Evolutionary conservation across 2,329 filamentous ascomycete species (phyloP), one percentile per base, ranked within the genome.

Genomic region (Emmonsiellopsis sp.): DNA sequence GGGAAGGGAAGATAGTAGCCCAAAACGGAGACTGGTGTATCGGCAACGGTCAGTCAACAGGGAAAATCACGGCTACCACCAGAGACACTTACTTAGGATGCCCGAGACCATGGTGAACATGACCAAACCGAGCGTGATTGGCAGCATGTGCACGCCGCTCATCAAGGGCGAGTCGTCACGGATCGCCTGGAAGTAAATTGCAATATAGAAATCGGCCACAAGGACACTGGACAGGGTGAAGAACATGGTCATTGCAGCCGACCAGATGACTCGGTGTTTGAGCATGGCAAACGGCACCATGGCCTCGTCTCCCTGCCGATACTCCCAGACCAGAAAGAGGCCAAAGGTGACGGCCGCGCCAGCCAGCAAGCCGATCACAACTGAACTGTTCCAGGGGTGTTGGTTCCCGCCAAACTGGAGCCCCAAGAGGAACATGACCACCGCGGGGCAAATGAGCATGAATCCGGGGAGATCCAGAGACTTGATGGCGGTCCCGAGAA

Each of bases 141-240:
- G 71, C 3, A 74, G 60, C 31, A 70, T 57, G 13, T 69, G 60
- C 0, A 74, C 64, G 2, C 72, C 73, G 49, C 68, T 71, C 54
- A 69, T 63, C 5, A 70, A 55, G 0, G 71, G 68, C 0, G 64
- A 61, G 8, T 65, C 62, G 7, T 65, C 62, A 17, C 61, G 64
- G 6, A 75, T 67, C 4, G 66, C 63, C 48, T 75, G 73, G 52
- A 74, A 74, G 52, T 71, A 75, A 1, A 73, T 61, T 5, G 68
- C 58, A n/a, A 71, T 57, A 52, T 69, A 71, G 54, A 63, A 70
- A 14, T 57, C 51, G 6, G 58, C 59, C 7, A 65, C 57, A 17
- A 68, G 57, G 32, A 65, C 59, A 52, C 39, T 58, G 42, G 49
- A 61, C 55, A 55, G 61, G 57, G 60, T 60, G 57, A 65, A 60